Percentiles rank a stretch among this genome's conserved stretches.
These are phyloP conservation scores for Pichia nakasei DNA, from an alignment of 805 yeast species.

Conservation along the genomic window DNA sequence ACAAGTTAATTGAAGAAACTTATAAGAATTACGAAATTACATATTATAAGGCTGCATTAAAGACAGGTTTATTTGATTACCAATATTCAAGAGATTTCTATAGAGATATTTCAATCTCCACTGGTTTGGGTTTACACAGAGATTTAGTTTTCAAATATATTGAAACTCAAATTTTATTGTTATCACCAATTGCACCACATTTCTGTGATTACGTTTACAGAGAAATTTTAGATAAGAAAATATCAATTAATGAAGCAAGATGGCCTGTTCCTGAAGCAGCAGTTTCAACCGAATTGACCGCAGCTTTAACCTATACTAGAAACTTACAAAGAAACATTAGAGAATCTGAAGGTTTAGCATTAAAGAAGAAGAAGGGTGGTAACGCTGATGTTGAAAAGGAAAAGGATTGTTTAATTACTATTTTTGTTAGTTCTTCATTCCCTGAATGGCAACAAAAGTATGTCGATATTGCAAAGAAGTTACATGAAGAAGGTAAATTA, in stretches of 20 bases:
- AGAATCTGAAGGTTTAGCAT: conserved; percentile 85
- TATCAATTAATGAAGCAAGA: conserved; percentile 57
- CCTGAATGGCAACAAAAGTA: conserved; percentile 60
- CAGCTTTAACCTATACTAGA: conserved; percentile 75
- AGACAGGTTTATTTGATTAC: conserved; percentile 86
- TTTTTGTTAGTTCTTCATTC: conserved; percentile 72
- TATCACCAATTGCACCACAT: conserved; percentile 94
- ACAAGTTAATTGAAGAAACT: conserved; percentile 65
- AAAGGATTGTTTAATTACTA: conserved; percentile 62
- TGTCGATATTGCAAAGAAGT: conserved; percentile 62
- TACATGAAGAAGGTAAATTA: conserved; percentile 56
- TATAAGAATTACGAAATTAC: conserved; percentile 62
- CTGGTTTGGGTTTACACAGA: conserved; percentile 61
- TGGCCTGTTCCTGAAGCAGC: conserved; percentile 78
- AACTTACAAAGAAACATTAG: conserved; percentile 73
- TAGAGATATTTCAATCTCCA: conserved; percentile 59
- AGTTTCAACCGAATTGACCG: conserved; percentile 49
- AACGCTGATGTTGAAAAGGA: conserved; percentile 66
- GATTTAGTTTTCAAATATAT: conserved; percentile 76
- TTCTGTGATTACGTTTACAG: conserved; percentile 85
- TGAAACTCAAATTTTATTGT: conserved; percentile 73
- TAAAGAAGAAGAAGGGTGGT: conserved; percentile 80
- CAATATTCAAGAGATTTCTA: conserved; percentile 94
- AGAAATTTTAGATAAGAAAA: conserved; percentile 61
- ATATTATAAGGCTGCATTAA: conserved; percentile 81